Base-by-base conservation (phyloP, 1,284 basidiomycete species). In the Malassezia obtusa region DNA sequence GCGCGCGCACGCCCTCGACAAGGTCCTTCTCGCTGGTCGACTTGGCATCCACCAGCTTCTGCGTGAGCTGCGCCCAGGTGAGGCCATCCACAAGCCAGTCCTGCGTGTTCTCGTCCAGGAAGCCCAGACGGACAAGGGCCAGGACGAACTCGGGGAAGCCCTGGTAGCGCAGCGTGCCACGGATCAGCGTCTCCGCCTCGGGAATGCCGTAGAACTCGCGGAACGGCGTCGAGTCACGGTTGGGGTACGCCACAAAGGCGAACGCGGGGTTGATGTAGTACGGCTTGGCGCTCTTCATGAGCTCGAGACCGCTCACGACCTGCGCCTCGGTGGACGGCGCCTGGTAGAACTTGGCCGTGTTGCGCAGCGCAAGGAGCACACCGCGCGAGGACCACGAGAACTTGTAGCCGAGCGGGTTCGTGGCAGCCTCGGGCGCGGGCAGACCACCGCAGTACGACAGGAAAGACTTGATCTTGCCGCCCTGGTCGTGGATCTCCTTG, bases 361-460 rank as follows among this genome's bases (percentile, higher is more conserved):
- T 98, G 66, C 92, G 83, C 53, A 95, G 82, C 6, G 92, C 92
- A 65, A 96, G 84, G 48, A 99, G 83, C 43, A 94, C 90, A 56
- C 92, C 94, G 43, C 89, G 86, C 26, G 90, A 89, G 2, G 90
- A 94, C 94, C 94, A 98, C 32, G 89, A 94, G 80, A 98, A 96
- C 77, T 96, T 96, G 84, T 96, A 98, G 26, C 94, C 92, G 57
- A 98, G 84, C 8, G 94, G 91, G 79, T 96, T 98, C 72, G 84
- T 83, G 14, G 89, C 83, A 65, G 85, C 83, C 68, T 89, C 84
- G 15, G 91, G 89, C 2, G 90, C 87, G 51, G 90, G 89, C 36
- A 95, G 84, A 57, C 92, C 94, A 75, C 92, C 90, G 68, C 94
- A 98, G 82, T 89, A 96, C 1, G 88, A 92, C 60, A 87, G 78